Evolutionary conservation across 495 filamentous ascomycete genomes (phyloP).

Genomic region (Elasticomyces elasticus): DNA sequence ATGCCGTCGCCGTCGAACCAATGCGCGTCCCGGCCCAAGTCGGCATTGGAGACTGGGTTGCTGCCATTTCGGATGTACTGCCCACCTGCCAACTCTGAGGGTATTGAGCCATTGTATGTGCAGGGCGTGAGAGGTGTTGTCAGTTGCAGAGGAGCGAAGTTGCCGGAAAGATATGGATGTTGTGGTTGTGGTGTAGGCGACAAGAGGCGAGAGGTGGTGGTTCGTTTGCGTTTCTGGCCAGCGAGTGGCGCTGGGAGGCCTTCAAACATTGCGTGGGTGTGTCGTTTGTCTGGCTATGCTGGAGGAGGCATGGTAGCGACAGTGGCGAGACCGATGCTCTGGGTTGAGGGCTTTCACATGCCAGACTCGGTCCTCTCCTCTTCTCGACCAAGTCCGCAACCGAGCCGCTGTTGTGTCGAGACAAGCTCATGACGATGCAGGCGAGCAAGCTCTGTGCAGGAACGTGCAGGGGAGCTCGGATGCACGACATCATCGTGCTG

Average conservation of each 20-base stretch:
- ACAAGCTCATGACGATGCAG: too few relatives aligned
- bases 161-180: constrained; percentile 41
- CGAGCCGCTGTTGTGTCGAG: too few relatives aligned
- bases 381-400: too few relatives aligned
- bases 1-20: constrained; percentile 69
- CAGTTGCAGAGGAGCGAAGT: constrained; percentile 52
- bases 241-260: constrained; percentile 10
- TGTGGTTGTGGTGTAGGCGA: constrained; percentile 14
- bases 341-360: too few relatives aligned
- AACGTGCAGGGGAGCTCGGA: too few relatives aligned
- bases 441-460: too few relatives aligned
- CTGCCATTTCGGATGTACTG: constrained; percentile 62
- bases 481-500: too few relatives aligned
- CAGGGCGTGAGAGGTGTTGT: constrained; percentile 43
- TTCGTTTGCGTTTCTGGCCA: constrained; percentile 23
- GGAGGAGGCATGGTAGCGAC: neutral
- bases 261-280: constrained; percentile 4
- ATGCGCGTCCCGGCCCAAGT: constrained; percentile 46
- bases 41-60: constrained; percentile 54
- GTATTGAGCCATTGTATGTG: constrained; percentile 43
- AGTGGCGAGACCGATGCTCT: neutral
- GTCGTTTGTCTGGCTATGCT: neutral
- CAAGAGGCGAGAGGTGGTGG: constrained; percentile 5
- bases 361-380: neutral
- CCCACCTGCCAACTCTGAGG: constrained; percentile 49